phyloP scores from a whole-genome alignment of 768 basidiomycete genomes.

The Trametes cinnabarina region DNA sequence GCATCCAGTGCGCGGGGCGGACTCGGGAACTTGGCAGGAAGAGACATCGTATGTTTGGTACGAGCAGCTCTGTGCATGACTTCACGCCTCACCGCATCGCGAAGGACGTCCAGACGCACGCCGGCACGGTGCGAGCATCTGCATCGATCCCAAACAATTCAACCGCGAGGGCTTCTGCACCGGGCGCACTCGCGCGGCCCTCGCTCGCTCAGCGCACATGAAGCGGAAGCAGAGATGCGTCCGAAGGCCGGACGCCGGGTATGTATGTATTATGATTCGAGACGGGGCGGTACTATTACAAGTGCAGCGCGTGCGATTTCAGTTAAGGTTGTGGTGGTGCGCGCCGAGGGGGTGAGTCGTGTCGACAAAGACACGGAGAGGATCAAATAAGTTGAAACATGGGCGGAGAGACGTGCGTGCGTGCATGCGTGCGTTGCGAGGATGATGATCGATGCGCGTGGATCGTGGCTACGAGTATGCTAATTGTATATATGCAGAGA shows the following conservation, averaged over 20 bases:
- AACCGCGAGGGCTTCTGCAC: not conserved
- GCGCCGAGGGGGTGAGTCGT: not conserved
- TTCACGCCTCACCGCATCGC: not conserved
- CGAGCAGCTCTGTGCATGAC: no score
- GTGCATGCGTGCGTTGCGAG: not conserved
- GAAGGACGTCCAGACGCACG: not conserved
- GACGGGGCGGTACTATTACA: not conserved
- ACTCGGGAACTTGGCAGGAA: no score
- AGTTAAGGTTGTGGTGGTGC: slow-evolving; percentile 4
- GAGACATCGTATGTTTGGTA: no score
- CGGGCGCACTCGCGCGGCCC: not conserved
- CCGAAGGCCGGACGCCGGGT: not conserved
- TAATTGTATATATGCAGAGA: not conserved
- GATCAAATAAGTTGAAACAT: not conserved
- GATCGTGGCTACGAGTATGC: not conserved
- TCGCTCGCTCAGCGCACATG: no score
- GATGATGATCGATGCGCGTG: not conserved
- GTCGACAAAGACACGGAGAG: not conserved
- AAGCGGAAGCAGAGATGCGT: no score
- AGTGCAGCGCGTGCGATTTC: not conserved
- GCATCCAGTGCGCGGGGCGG: no score
- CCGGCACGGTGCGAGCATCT: slow-evolving; percentile 2
- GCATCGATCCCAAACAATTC: slow-evolving; percentile 8
- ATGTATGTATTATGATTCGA: no score
- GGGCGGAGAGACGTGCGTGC: not conserved